Evolutionary conservation across 768 basidiomycete genomes (phyloP), one percentile per base, ranked within the genome.

Genomic region (Leccinum boreale): DNA sequence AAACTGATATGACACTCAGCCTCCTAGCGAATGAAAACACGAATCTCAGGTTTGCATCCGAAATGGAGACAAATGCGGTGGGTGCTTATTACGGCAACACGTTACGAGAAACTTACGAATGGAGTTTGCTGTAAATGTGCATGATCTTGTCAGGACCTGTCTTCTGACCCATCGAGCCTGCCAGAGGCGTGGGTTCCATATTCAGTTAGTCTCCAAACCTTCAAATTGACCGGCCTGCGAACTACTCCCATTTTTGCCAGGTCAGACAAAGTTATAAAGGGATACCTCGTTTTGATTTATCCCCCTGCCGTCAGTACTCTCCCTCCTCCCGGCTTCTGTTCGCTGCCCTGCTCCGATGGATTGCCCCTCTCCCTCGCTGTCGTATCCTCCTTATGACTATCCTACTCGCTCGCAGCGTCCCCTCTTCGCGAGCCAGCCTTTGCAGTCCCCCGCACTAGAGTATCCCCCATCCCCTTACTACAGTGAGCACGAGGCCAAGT

Each of bases 191-290:
- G 68, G 68, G 65, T 69, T 55, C 67, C 61, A 67, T 71, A 66
- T 60, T 56, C 58, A 65, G 68, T 47, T 65, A 61, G 68, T 57
- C 60, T 47, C 21, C 35, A 53, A 21, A 33, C 50, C 19, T 42
- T 58, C 61, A 59, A 59, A 59, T 56, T 67, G 61, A 19, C 62
- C 65, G 58, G 54, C 36, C 56, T 60, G 59, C 58, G 57, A 67
- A 65, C 56, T 19, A 42, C 42, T 44, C 57, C 65, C 57, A 47
- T 67, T 58, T 65, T 60, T 44, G 44, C 56, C 49, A 67, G 33
- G 49, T 58, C 42, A 56, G 50, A 70, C 69, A 72, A 70, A 52
- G 69, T 70, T 71, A 73, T 73, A 73, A 70, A 71, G 55, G 24
- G 24, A 48, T 56, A 58, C 57, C 59, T 56, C 57, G 12, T 59